These are phyloP conservation scores for Lophiotrema nucula DNA, from an alignment of 495 filamentous ascomycete genomes.

Conservation along the genomic window DNA sequence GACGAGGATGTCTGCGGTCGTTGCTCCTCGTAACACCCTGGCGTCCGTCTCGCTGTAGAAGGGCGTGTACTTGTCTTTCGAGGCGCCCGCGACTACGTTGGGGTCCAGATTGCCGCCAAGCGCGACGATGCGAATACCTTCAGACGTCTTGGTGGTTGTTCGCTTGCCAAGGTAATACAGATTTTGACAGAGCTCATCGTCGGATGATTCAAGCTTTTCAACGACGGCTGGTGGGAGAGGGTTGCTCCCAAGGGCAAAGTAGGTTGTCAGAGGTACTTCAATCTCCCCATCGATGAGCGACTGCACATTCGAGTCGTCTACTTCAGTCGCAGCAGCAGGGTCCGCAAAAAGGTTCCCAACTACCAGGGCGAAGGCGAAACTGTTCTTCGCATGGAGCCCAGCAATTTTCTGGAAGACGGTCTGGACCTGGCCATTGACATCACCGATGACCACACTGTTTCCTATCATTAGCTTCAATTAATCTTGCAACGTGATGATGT, in stretches of 20 bases:
- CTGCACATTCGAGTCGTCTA: slow-evolving; percentile 58
- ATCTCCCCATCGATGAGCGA: slow-evolving; percentile 70
- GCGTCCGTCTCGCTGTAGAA: slow-evolving; percentile 75
- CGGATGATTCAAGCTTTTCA: slow-evolving; percentile 66
- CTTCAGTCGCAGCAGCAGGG: slow-evolving; percentile 32
- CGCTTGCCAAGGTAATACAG: slow-evolving; percentile 78
- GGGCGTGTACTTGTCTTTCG: slow-evolving; percentile 64
- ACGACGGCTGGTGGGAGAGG: slow-evolving; percentile 66
- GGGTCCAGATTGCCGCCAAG: slow-evolving; percentile 69
- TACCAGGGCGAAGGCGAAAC: slow-evolving; percentile 79
- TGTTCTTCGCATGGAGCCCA: slow-evolving; percentile 77
- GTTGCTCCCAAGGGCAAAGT: slow-evolving; percentile 74
- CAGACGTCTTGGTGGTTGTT: slow-evolving; percentile 79
- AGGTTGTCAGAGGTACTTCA: slow-evolving; percentile 72
- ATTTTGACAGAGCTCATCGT: slow-evolving; percentile 83
- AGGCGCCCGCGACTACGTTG: slow-evolving; percentile 50
- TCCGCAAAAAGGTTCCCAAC: slow-evolving; percentile 74
- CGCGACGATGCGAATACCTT: slow-evolving; percentile 79
- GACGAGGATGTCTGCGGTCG: slow-evolving; percentile 77
- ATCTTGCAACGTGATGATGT: too few species aligned
- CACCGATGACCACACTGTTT: slow-evolving; percentile 83
- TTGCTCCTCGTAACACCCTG: slow-evolving; percentile 67
- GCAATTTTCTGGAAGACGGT: slow-evolving; percentile 74
- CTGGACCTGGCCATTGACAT: slow-evolving; percentile 69
- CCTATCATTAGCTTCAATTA: slow-evolving; percentile 8